phyloP scores from a whole-genome alignment of 129 eudicot species.

The Kitagawia praeruptora region DNA sequence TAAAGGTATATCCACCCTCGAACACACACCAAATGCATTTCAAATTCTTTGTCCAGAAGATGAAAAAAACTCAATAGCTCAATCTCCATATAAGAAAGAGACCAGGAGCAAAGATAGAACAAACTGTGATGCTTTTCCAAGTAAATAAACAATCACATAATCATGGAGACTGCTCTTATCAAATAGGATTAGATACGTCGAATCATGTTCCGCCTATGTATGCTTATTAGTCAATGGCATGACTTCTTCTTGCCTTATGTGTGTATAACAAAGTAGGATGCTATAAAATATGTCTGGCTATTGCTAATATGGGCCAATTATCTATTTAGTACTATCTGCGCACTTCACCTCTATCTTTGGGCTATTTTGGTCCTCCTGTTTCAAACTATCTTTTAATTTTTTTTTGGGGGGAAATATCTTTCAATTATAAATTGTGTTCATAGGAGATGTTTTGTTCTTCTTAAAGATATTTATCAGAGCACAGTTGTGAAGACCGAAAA shows the following conservation, averaged over 20 bases:
- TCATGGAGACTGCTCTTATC: neutral
- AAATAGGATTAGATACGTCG: neutral
- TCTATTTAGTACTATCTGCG: neutral
- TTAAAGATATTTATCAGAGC: too few species aligned
- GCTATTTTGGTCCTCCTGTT: neutral
- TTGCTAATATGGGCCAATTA: neutral
- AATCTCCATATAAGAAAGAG: too few species aligned
- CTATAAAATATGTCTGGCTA: neutral
- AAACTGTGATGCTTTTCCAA: neutral
- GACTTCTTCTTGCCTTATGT: neutral
- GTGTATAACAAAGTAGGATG: neutral
- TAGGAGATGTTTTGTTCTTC: neutral
- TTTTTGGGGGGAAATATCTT: neutral
- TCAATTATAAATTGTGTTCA: neutral
- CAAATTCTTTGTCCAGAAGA: too few species aligned
- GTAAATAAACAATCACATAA: neutral
- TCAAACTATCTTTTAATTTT: neutral
- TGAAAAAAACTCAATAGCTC: too few species aligned
- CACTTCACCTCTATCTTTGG: neutral
- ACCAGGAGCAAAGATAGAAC: too few species aligned
- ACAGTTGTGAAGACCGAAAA: neutral
- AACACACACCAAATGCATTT: too few species aligned
- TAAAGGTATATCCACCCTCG: too few species aligned
- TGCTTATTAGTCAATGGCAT: neutral
- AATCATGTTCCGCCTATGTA: neutral